Base-by-base conservation (phyloP, 2,329 filamentous ascomycete genomes). In the Alternaria triticimaculans region DNA sequence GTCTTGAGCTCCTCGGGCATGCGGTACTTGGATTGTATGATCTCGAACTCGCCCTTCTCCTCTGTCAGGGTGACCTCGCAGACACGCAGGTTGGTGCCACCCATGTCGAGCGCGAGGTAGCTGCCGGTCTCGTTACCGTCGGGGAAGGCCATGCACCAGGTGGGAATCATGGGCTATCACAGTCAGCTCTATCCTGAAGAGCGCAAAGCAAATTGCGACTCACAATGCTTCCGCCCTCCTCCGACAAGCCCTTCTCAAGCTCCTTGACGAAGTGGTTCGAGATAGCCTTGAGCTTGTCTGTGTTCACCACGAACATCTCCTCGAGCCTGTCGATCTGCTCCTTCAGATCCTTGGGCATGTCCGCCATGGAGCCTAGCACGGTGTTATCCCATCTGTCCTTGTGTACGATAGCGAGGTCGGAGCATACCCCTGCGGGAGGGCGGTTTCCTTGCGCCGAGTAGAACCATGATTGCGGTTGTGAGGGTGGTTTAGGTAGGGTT, bases 1-100 rank as follows among this genome's bases (percentile, higher is more conserved):
- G 91, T 93, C 85, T 96, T 97, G 72, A 98, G 87, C 82, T 97
- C 94, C 78, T 97, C 93, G 2, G 95, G 94, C 88, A 97, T 94
- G 65, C 92, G 90, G 82, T 97, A 98, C 83, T 97, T 97, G 75
- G 94, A 96, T 83, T 97, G 95, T 71, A 94, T 94, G 76, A 97
- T 97, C 77, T 97, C 93, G 81, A 97, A 97, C 78, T 96, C 93
- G 58, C 93, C 95, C 83, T 94, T 94, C 76, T 92, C 88, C 62
- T 97, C 90, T 18, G 92, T 93, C 76, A 98, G 84, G 62, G 90
- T 93, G 77, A 98, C 95, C 82, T 97, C 92, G 82, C 95, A 98
- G 70, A 98, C 94, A 79, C 95, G 92, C 64, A 98, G 84, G 82
- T 97, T 97, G 76, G 95, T 98, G 74, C 95, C 95, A 65, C 95